Conservation (phyloP, 352 stramenopile genomes). For the Phytophthora ramorum region DNA sequence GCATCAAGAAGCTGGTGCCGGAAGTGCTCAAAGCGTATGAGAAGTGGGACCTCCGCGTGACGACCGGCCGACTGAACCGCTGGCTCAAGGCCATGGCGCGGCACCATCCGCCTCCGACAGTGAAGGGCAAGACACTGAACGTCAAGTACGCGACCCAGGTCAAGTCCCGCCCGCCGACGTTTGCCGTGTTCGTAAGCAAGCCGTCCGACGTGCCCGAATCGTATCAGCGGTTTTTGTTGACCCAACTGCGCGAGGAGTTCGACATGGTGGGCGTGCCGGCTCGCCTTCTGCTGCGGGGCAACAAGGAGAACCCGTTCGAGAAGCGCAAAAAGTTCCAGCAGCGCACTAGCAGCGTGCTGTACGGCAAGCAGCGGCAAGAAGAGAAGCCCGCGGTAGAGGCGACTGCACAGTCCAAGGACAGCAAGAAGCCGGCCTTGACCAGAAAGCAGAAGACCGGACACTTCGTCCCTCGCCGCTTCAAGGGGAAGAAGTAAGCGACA, state of each 20-base stretch:
- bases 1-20: conserved; percentile 81
- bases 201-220: conserved; percentile 74
- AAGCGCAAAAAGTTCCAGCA: conserved; percentile 88
- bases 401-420: conserved; percentile 11
- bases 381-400: conserved; percentile 6
- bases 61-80: conserved; percentile 78
- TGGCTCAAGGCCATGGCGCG: conserved; percentile 87
- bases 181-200: conserved; percentile 86
- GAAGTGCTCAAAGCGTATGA: conserved; percentile 87
- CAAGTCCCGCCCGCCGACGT: conserved; percentile 82
- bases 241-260: conserved; percentile 83
- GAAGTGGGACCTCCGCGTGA: conserved; percentile 81
- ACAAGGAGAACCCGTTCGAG: conserved; percentile 85
- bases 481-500: conserved; percentile 28
- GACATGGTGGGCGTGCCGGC: conserved; percentile 85
- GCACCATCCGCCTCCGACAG: conserved; percentile 80
- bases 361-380: conserved; percentile 62
- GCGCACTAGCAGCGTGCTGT: conserved; percentile 65
- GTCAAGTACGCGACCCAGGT: conserved; percentile 91
- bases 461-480: conserved; percentile 50
- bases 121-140: conserved; percentile 88
- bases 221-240: conserved; percentile 83
- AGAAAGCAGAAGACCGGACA: conserved; percentile 53
- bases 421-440: conserved; percentile 33
- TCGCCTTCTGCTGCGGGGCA: conserved; percentile 77